phyloP scores from a whole-genome alignment of 805 yeast genomes.

The Cyberlindnera amylophila region DNA sequence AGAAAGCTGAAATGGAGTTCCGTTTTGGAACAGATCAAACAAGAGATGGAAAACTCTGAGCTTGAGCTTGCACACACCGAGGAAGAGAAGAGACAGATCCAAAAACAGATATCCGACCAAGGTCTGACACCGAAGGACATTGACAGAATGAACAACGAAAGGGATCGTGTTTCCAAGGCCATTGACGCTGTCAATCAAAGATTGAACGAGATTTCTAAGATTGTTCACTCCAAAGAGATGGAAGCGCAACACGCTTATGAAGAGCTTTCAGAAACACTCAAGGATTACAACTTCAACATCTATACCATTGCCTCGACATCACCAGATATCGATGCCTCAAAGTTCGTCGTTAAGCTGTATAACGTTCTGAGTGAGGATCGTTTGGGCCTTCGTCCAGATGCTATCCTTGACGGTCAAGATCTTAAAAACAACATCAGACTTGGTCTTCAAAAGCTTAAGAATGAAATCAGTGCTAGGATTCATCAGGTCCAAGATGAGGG shows the following conservation, averaged over 20 bases:
- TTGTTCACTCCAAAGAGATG: slow-evolving; percentile 45
- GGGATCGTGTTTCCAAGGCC: slow-evolving; percentile 52
- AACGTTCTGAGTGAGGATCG: slow-evolving; percentile 38
- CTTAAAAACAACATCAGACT: slow-evolving; percentile 33
- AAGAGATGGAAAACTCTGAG: slow-evolving; percentile 47
- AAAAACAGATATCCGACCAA: slow-evolving; percentile 42
- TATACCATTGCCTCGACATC: slow-evolving; percentile 42
- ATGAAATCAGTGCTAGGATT: slow-evolving; percentile 40
- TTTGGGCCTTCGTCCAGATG: slow-evolving; percentile 44
- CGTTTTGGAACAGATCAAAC: slow-evolving; percentile 51
- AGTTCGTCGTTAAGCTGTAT: slow-evolving; percentile 40
- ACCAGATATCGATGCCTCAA: slow-evolving; percentile 24
- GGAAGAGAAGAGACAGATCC: slow-evolving; percentile 38
- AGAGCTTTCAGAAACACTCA: slow-evolving; percentile 47
- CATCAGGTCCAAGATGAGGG: slow-evolving; percentile 54
- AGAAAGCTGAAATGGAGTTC: slow-evolving; percentile 62
- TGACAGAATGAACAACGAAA: slow-evolving; percentile 57
- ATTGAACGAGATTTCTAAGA: slow-evolving; percentile 43
- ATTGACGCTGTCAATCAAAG: slow-evolving; percentile 45
- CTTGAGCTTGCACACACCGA: slow-evolving; percentile 40
- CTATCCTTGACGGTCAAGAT: slow-evolving; percentile 35
- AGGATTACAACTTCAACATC: slow-evolving; percentile 52
- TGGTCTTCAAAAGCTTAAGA: slow-evolving; percentile 42
- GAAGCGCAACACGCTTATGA: slow-evolving; percentile 48
- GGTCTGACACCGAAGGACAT: slow-evolving; percentile 63